Percentiles rank a stretch among this genome's conserved stretches.
Conservation (phyloP, 495 filamentous ascomycete genomes). For the Aspergillus hancockii region DNA sequence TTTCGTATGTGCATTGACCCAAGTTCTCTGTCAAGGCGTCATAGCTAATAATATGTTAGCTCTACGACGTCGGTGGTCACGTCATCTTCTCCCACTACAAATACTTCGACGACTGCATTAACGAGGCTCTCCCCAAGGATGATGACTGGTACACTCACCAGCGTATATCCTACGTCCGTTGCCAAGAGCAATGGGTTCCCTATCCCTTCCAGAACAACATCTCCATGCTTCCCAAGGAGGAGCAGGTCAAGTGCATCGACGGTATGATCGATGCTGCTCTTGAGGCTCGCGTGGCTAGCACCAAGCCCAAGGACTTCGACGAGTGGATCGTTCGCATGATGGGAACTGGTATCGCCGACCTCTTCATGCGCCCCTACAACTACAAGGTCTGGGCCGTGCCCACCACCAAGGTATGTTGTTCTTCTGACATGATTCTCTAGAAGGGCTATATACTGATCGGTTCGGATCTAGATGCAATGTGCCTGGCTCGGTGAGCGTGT, state of each 20-base stretch:
- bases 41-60: conserved; percentile 50
- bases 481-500: conserved; percentile 98
- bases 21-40: not conserved
- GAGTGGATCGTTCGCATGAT: conserved; percentile 97
- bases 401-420: conserved; percentile 81
- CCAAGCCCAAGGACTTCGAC: conserved; percentile 94
- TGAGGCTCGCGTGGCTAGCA: conserved; percentile 79
- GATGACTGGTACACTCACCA: conserved; percentile 98
- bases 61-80: conserved; percentile 98
- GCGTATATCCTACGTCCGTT: conserved; percentile 98
- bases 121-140: conserved; percentile 90
- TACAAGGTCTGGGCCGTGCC: conserved; percentile 99
- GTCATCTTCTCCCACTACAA: conserved; percentile 99
- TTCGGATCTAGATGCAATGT: conserved; percentile 86
- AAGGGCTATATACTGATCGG: conserved; percentile 1
- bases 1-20: conserved; percentile 70
- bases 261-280: conserved; percentile 96
- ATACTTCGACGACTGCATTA: conserved; percentile 98
- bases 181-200: conserved; percentile 93
- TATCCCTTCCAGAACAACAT: conserved; percentile 99
- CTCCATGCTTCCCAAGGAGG: conserved; percentile 95
- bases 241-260: conserved; percentile 93
- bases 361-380: conserved; percentile 99
- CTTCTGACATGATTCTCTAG: not conserved
- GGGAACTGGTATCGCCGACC: conserved; percentile 85